Percentiles rank a stretch among this genome's conserved stretches.
Conservation (phyloP, 176 grass and related monocot genomes). For the Lolium multiflorum region DNA sequence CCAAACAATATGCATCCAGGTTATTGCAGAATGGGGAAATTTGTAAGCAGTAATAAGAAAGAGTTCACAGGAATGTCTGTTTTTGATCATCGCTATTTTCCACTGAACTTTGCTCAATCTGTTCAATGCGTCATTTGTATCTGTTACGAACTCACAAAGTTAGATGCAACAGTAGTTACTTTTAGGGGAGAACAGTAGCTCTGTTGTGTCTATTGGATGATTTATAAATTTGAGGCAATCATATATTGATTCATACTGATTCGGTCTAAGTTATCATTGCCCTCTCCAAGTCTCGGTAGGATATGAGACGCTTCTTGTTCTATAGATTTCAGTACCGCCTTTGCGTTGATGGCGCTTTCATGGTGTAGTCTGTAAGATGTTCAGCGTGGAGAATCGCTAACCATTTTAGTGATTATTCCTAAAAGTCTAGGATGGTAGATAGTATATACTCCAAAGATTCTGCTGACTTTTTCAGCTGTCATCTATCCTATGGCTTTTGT, state of each 20-base stretch:
- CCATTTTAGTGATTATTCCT: constrained; percentile 15
- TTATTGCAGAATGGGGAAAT: neutral
- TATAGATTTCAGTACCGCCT: neutral
- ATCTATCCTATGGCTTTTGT: neutral
- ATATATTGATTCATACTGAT: neutral
- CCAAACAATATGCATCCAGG: constrained; percentile 7
- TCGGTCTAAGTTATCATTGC: neutral
- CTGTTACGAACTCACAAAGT: neutral
- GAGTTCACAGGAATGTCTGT: neutral
- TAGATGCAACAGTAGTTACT: neutral
- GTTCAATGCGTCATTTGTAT: neutral
- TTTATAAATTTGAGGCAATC: neutral
- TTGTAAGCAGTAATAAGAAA: neutral
- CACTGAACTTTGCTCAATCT: no score
- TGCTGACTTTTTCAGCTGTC: constrained; percentile 18
- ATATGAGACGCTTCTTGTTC: constrained; percentile 5
- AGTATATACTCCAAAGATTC: constrained; percentile 2
- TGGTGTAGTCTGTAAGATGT: constrained; percentile 24
- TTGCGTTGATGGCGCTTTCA: neutral
- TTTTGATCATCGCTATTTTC: neutral
- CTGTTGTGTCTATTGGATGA: neutral
- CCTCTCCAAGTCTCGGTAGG: neutral
- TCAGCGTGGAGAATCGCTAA: neutral
- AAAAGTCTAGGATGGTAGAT: constrained; percentile 21
- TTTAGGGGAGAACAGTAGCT: neutral